Conservation (phyloP, 108 stramenopile genomes). For the Skeletonema costatum region DNA sequence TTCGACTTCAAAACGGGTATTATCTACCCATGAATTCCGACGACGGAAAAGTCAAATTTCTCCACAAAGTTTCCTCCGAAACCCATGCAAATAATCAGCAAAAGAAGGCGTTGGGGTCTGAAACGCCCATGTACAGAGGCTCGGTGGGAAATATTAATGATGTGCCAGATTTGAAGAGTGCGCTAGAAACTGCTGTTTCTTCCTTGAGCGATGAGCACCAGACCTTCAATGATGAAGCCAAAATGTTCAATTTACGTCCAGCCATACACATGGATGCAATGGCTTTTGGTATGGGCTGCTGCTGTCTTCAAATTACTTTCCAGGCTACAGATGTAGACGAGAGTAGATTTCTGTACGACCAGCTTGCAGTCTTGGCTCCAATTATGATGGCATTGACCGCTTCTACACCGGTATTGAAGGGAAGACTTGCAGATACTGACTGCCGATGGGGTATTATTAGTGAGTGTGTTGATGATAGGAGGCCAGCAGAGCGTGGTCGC, state of each 20-base stretch:
- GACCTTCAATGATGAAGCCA: conserved; percentile 11
- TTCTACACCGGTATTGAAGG: conserved; percentile 92
- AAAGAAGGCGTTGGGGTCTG: conserved; percentile 71
- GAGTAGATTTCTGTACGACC: conserved; percentile 97
- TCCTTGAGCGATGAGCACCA: neutral
- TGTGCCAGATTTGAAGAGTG: conserved; percentile 26
- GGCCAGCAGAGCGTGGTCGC: conserved; percentile 89
- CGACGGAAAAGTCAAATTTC: conserved; percentile 69
- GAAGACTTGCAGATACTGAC: conserved; percentile 95
- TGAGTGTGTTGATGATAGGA: conserved; percentile 94
- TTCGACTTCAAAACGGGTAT: conserved; percentile 90
- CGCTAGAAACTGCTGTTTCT: conserved; percentile 52
- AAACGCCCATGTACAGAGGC: conserved; percentile 69
- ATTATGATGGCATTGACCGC: conserved; percentile 98
- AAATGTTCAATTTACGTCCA: conserved; percentile 60
- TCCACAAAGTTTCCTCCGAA: conserved; percentile 74
- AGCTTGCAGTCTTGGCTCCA: conserved; percentile 97
- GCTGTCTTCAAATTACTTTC: conserved; percentile 98
- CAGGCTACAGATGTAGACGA: conserved; percentile 97
- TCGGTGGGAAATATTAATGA: conserved; percentile 17
- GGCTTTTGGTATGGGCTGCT: conserved; percentile 99
- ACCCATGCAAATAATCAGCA: conserved; percentile 74
- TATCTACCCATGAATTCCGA: conserved; percentile 87
- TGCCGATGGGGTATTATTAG: conserved; percentile 96
- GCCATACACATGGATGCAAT: conserved; percentile 98